Percentiles rank a stretch among this genome's conserved stretches.
These are phyloP conservation scores for Neurospora sp. DNA, from an alignment of 495 filamentous ascomycete genomes.

Conservation along the genomic window DNA sequence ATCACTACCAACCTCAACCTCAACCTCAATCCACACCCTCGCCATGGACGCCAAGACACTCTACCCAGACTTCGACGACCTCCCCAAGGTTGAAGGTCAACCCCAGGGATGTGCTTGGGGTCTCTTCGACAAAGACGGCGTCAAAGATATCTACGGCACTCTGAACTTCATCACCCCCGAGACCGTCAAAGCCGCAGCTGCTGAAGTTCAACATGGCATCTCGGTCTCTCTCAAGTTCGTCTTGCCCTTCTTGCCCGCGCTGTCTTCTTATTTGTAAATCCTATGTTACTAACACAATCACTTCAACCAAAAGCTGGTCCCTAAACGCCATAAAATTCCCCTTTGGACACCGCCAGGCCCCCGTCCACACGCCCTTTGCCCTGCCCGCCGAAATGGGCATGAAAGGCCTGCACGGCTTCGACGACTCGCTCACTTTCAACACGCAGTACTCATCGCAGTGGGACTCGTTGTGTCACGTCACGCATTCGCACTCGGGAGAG, in stretches of 20 bases:
- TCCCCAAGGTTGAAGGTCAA: constrained; percentile 49
- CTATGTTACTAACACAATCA: neutral
- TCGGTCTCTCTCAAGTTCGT: constrained; percentile 51
- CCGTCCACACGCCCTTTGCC: constrained; percentile 40
- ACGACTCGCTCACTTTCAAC: constrained; percentile 57
- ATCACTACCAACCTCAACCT: neutral
- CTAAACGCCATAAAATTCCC: constrained; percentile 38
- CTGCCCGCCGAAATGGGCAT: constrained; percentile 26
- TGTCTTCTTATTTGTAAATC: neutral
- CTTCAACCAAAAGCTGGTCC: constrained; percentile 24
- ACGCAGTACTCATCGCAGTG: constrained; percentile 70
- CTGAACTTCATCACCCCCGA: constrained; percentile 49
- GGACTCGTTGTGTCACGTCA: constrained; percentile 60
- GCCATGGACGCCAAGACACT: constrained; percentile 15
- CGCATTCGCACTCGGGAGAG: constrained; percentile 23
- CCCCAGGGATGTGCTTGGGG: constrained; percentile 59
- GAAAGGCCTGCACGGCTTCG: constrained; percentile 22
- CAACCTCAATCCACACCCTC: neutral
- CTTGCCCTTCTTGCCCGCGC: neutral
- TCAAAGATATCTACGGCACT: constrained; percentile 49
- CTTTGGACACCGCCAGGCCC: constrained; percentile 40
- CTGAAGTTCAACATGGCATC: constrained; percentile 44
- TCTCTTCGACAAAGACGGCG: constrained; percentile 49
- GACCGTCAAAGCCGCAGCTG: constrained; percentile 39
- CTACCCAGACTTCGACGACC: constrained; percentile 43